Base-by-base conservation (phyloP, 495 filamentous ascomycete genomes). In the Hypoxylon trugodes region DNA sequence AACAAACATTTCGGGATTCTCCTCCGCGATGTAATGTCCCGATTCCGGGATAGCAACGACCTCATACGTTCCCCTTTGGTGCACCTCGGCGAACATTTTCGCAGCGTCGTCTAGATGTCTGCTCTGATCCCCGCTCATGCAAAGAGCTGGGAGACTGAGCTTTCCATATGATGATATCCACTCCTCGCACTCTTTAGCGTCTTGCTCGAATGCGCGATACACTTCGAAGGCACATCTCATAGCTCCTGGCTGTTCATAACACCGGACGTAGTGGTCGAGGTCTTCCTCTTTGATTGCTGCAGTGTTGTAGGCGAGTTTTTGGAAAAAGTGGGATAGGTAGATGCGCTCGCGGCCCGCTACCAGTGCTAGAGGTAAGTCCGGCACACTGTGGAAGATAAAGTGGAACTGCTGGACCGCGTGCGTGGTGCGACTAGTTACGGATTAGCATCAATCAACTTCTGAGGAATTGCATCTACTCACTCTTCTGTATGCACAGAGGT, bases 291-390 rank as follows among this genome's bases (percentile, higher is more conserved):
- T 56, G 37, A 82, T 73, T 0, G 72, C 74, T n/a, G 52, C 69
- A n/a, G 60, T 61, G 21, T 80, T 78, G 38, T 73, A 73, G 7
- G 28, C 40, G 8, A 74, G 46, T 43, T 73, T 75, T 38, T 78
- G 72, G 51, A 72, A 80, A 65, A 81, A 81, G 54, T 81, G 76
- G 35, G 76, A 75, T 12, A 82, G 21, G 46, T 83, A 82, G 22
- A 76, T 68, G 9, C 68, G 58, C 55, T 83, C 80, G 13, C 68
- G 68, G 7, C 79, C 80, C 3, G 69, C 64, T 9, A 78, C 73
- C 0, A 82, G 70, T 6, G 73, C 50, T 36, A 79, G 70, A 6
- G 78, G 71, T 4, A 83, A 64, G 41, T 81, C 76, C 3, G 67
- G 69, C 7, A 76, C 68, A n/a, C 38, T 38, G 50, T 83, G 77